These are phyloP conservation scores for Colletotrichum shisoi DNA, from an alignment of 2,329 filamentous ascomycete species.

Conservation along the genomic window DNA sequence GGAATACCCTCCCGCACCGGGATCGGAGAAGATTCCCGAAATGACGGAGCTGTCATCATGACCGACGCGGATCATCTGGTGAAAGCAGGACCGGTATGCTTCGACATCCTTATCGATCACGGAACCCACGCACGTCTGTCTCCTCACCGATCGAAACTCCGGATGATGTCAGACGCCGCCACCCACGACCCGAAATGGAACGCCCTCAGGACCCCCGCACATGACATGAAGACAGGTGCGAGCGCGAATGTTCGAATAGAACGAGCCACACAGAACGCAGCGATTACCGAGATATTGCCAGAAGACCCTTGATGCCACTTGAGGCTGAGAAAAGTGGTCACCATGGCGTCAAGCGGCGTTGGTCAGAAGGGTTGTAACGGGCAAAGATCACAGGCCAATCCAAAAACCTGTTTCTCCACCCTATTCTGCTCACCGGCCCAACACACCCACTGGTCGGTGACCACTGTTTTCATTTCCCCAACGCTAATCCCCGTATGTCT, in stretches of 20 bases:
- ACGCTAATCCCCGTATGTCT: constrained; percentile 10
- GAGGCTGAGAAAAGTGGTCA: constrained; percentile 28
- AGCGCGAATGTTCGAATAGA: neutral
- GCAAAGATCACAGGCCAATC: constrained; percentile 24
- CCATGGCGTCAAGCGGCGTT: constrained; percentile 27
- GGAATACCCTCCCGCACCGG: neutral
- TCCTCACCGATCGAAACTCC: neutral
- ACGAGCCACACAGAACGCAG: constrained; percentile 14
- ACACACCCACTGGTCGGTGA: constrained; percentile 20
- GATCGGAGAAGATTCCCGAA: constrained; percentile 7
- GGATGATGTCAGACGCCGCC: constrained; percentile 24
- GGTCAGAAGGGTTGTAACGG: constrained; percentile 5
- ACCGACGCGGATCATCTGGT: neutral
- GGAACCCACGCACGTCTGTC: neutral
- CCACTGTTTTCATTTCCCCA: constrained; percentile 8
- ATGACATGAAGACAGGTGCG: constrained; percentile 1
- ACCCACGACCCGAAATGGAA: neutral
- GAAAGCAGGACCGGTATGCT: neutral
- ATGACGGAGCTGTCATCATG: neutral
- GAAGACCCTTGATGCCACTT: constrained; percentile 3
- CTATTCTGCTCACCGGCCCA: constrained; percentile 5
- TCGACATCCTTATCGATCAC: neutral
- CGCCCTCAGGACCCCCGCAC: constrained; percentile 6
- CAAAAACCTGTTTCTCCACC: constrained; percentile 13
- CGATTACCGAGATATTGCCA: neutral